Conservation (phyloP, 257 asterid genomes). For the Capsicum rhomboideum region DNA sequence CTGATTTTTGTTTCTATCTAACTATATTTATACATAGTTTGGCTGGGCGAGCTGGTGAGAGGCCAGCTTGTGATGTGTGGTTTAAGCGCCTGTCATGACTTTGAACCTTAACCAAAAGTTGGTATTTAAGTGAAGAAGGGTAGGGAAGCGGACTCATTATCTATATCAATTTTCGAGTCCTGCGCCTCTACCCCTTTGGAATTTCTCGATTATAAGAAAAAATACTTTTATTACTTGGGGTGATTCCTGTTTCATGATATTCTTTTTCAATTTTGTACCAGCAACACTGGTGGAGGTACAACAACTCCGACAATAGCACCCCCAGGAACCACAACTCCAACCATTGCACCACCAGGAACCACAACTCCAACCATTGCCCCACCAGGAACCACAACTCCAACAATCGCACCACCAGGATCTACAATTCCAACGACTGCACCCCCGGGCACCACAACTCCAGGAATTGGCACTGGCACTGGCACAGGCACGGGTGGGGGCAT, state of each 20-base stretch:
- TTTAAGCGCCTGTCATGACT: not conserved
- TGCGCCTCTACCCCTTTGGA: not conserved
- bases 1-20: not conserved
- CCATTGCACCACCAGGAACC: slow-evolving; percentile 13
- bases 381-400: not conserved
- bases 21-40: not conserved
- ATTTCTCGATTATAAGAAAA: not conserved
- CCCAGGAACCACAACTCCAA: slow-evolving; percentile 8
- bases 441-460: not conserved
- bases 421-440: slow-evolving; percentile 21
- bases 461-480: not conserved
- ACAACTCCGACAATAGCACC: slow-evolving; percentile 19
- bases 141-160: not conserved
- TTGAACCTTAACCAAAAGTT: not conserved
- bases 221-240: not conserved
- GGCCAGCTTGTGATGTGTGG: not conserved
- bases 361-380: slow-evolving; percentile 20
- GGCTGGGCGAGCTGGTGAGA: not conserved
- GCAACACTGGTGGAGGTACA: slow-evolving; percentile 2
- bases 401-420: slow-evolving; percentile 13
- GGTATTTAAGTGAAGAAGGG: not conserved
- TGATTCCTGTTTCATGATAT: not conserved
- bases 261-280: not conserved
- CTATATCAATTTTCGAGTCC: not conserved
- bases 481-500: not conserved